Conservation (phyloP, 2,329 filamentous ascomycete genomes). For the Fusarium torreyae region DNA sequence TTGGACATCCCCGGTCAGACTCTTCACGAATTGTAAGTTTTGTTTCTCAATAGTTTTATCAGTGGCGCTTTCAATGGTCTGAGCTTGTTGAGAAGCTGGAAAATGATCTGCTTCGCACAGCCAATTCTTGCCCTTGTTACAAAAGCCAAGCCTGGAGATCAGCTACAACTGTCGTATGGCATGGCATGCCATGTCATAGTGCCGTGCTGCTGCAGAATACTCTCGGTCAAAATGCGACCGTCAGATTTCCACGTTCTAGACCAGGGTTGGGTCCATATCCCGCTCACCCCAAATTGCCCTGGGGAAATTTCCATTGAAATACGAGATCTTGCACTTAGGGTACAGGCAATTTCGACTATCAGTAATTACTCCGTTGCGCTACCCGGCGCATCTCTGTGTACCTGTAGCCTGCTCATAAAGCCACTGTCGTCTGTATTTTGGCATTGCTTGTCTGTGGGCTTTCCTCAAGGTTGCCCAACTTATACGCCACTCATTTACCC, state of each 20-base stretch:
- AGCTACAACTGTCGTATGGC: conserved; percentile 5
- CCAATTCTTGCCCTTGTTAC: conserved; percentile 1
- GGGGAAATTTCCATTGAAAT: conserved; percentile 22
- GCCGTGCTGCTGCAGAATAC: background rate
- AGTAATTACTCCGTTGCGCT: background rate
- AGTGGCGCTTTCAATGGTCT: conserved; percentile 13
- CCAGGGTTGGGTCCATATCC: background rate
- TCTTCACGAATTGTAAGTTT: conserved; percentile 23
- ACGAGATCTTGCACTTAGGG: conserved; percentile 13
- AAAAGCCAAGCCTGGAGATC: background rate
- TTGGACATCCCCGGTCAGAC: conserved; percentile 25
- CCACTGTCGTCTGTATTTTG: conserved; percentile 2
- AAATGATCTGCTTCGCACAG: background rate
- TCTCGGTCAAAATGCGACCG: conserved; percentile 10
- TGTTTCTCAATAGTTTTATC: conserved; percentile 7
- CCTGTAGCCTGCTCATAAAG: conserved; percentile 7
- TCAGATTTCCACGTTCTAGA: conserved; percentile 16
- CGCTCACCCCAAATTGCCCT: conserved; percentile 24
- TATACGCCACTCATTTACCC: conserved; percentile 18
- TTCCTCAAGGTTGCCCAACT: background rate
- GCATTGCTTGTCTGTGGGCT: background rate
- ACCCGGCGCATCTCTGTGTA: background rate
- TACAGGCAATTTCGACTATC: background rate
- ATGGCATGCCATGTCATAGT: background rate
- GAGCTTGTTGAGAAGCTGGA: background rate